Evolutionary conservation across 208 protist genomes (phyloP), one percentile per base, ranked within the genome.

Genomic region (Acanthamoeba royreba): DNA sequence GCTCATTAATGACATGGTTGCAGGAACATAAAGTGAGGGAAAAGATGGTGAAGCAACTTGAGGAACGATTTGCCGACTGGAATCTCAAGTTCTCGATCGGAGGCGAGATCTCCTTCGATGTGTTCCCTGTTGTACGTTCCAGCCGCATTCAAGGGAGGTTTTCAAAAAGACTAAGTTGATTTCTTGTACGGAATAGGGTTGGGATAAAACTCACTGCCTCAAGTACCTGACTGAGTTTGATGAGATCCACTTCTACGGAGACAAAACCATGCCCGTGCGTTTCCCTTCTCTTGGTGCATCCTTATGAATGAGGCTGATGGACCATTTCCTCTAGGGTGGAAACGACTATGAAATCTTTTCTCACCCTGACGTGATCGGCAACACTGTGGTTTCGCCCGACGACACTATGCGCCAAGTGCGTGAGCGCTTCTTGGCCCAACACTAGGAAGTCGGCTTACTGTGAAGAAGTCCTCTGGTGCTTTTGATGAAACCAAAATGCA

Each of bases 261-360:
- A 99, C 96, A 99, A 99, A 97, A 99, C 99, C 7, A 94, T 92
- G 46, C 77, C 94, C 52, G 95, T 96, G 58, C 72, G 49, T 11
- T 74, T n/a, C n/a, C n/a, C n/a, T n/a, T n/a, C n/a, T n/a, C n/a
- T n/a, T n/a, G n/a, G n/a, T n/a, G n/a, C n/a, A n/a, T n/a, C n/a
- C n/a, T n/a, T n/a, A n/a, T n/a, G n/a, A n/a, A n/a, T n/a, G n/a
- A n/a, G n/a, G n/a, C n/a, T n/a, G n/a, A n/a, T n/a, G n/a, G n/a
- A n/a, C n/a, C n/a, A n/a, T n/a, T 31, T 22, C 22, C 13, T 88
- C 46, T 61, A 98, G 92, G 99, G 99, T 86, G 99, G 99, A 38
- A 99, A 99, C 97, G 99, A 99, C 97, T 99, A 99, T 95, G 99
- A 99, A 96, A 99, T 99, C 92, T 99, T 97, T 95, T 93, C 61